Conservation (phyloP, 2,329 filamentous ascomycete species). For the Septoria linicola region DNA sequence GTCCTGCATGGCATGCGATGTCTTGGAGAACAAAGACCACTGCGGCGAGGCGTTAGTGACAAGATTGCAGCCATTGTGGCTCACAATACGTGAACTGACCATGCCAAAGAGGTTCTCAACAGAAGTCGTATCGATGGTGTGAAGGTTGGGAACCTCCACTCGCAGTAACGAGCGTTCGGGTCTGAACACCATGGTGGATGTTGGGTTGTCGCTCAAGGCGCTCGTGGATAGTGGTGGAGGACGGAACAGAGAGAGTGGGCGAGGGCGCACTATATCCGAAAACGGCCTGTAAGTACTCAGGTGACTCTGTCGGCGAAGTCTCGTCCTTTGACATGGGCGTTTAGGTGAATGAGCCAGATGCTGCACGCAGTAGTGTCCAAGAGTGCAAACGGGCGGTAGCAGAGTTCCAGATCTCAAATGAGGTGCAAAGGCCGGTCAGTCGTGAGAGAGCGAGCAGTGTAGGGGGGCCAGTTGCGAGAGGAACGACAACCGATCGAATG, state of each 20-base stretch:
- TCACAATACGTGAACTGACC: constrained; percentile 35
- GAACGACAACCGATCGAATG: too few species aligned
- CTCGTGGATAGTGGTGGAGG: constrained; percentile 8
- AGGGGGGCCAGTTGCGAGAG: too few species aligned
- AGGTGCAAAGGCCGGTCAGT: too few species aligned
- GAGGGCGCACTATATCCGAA: constrained; percentile 17
- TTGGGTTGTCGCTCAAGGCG: constrained; percentile 20
- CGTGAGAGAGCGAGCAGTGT: too few species aligned
- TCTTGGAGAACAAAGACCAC: constrained; percentile 81
- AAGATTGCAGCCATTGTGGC: constrained; percentile 1
- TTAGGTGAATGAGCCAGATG: too few species aligned
- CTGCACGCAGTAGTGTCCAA: too few species aligned
- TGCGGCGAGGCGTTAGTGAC: constrained; percentile 20
- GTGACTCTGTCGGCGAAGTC: too few species aligned
- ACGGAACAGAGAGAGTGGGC: neutral
- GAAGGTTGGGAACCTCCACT: constrained; percentile 86
- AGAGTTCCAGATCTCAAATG: too few species aligned
- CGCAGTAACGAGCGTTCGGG: constrained; percentile 84
- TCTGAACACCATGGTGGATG: constrained; percentile 70
- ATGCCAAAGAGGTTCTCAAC: constrained; percentile 93
- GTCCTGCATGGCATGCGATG: constrained; percentile 89
- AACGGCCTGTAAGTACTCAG: constrained; percentile 11
- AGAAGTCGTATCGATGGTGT: constrained; percentile 91
- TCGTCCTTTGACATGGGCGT: too few species aligned
- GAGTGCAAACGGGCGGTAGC: too few species aligned